These are phyloP conservation scores for Panicum virgatum DNA, from an alignment of 202 grass and related monocot genomes.

Conservation along the genomic window DNA sequence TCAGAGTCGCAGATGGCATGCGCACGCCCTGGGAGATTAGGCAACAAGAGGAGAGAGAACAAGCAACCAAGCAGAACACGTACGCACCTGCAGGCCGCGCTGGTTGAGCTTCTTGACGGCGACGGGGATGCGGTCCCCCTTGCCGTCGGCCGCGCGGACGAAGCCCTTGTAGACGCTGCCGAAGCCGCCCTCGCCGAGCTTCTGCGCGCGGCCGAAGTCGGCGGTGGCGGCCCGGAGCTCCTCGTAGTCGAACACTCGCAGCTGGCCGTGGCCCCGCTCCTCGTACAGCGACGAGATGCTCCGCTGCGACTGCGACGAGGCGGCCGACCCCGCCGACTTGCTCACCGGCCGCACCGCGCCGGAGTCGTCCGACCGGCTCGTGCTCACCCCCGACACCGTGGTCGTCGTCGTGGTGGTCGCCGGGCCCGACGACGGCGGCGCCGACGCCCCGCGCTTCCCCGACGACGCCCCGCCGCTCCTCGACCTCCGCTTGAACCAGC, in stretches of 20 bases:
- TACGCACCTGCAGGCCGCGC: conserved; percentile 66
- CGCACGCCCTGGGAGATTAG: background rate
- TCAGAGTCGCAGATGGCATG: background rate
- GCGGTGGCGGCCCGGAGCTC: conserved; percentile 71
- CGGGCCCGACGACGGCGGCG: conserved; percentile 10
- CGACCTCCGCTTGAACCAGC: conserved; percentile 44
- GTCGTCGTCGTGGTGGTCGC: conserved; percentile 1
- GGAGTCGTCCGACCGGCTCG: conserved; percentile 77
- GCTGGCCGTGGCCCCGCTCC: conserved; percentile 66
- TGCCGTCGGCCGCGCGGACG: conserved; percentile 55
- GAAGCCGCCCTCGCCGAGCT: conserved; percentile 92
- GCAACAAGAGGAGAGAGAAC: background rate
- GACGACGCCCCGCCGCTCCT: background rate
- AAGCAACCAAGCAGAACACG: background rate
- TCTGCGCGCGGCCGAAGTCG: conserved; percentile 66
- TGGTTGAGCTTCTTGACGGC: conserved; percentile 86
- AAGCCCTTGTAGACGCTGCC: conserved; percentile 87
- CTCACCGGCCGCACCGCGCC: conserved; percentile 54
- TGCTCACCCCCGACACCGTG: conserved; percentile 51
- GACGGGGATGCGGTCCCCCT: conserved; percentile 59
- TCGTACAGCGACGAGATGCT: conserved; percentile 82
- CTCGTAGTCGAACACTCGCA: conserved; percentile 70
- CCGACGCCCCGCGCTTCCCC: background rate
- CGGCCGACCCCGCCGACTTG: conserved; percentile 70
- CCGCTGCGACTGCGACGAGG: conserved; percentile 42